Evolutionary conservation across 2,329 filamentous ascomycete genomes (phyloP).

Genomic region (Eutypella sp.): DNA sequence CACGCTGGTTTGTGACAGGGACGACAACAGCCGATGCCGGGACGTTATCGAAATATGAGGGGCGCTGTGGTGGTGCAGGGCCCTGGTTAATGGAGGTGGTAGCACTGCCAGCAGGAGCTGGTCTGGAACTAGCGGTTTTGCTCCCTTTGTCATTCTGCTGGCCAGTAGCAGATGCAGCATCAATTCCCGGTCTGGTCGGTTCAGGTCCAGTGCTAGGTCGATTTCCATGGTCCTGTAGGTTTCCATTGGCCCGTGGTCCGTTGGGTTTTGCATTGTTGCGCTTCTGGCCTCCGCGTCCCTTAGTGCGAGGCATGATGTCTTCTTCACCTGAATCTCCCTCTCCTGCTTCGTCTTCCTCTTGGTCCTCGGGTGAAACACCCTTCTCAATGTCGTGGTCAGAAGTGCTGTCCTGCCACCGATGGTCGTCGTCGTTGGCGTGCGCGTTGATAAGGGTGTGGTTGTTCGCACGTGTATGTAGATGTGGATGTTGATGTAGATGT

Average conservation of each 20-base stretch:
- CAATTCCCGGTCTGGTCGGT: slow-evolving; percentile 2
- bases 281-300: slow-evolving; percentile 24
- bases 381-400: background rate
- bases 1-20: slow-evolving; percentile 12
- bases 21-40: slow-evolving; percentile 12
- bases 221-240: no score
- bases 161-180: slow-evolving; percentile 6
- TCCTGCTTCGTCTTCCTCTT: slow-evolving; percentile 7
- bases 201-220: slow-evolving; percentile 5
- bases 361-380: background rate
- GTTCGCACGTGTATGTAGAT: background rate
- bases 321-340: slow-evolving; percentile 8
- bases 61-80: slow-evolving; percentile 1
- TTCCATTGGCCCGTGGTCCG: background rate
- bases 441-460: background rate
- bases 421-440: background rate
- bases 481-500: no score
- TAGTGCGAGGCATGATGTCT: slow-evolving; percentile 19
- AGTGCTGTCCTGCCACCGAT: background rate
- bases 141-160: slow-evolving; percentile 13
- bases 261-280: slow-evolving; percentile 18
- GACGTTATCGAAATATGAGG: slow-evolving; percentile 4
- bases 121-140: slow-evolving; percentile 5
- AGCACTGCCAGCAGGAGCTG: slow-evolving; percentile 1
- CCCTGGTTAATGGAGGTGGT: background rate